Base-by-base conservation (phyloP, 164 flowering plant genomes). In the Nymphaea thermarum region DNA sequence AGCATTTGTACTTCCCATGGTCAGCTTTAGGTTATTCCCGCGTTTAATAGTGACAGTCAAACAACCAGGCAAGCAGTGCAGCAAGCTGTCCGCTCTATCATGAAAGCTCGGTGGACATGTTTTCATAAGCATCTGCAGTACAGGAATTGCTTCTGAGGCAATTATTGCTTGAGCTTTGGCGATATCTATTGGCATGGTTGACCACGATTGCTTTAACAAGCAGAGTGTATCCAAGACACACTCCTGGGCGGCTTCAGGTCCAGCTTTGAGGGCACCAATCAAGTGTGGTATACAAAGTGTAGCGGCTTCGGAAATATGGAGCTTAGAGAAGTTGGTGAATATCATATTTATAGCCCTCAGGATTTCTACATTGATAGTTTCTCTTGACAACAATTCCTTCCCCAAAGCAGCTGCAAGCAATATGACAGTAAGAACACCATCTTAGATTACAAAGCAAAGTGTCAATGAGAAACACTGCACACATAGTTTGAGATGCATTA, bases 131-230 rank as follows among this genome's bases (percentile, higher is more conserved):
- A 85, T 75, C 79, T 91, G 95, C 69, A 91, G 75, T 70, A 82
- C 76, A 18, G 98, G 98, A 74, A 92, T 87, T 64, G 94, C 94
- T 82, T 92, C 98, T 16, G 96, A 84, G 18, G 93, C 93, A 66
- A 85, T 77, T 83, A 84, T 80, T 6, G 90, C 82, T 65, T 91
- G 97, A 43, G 95, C 84, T 68, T 85, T 86, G 66, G 91, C 86
- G 72, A 85, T 72, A 67, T 91, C 97, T 66, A 86, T 79, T 42
- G 91, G 82, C 88, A 88, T 89, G 67, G 84, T 75, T 53, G 95
- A 77, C 97, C 97, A 91, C 43, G 97, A 89, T 55, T 87, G 85
- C 71, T 81, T 82, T 62, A 89, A 72, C 78, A 91, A 74, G 81
- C 95, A 87, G 43, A 91, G 67, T 53, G 86, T 88, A 65, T 85